Evolutionary conservation across 768 basidiomycete genomes (phyloP), one percentile per base, ranked within the genome.

Genomic region (Gymnopilus junonius): DNA sequence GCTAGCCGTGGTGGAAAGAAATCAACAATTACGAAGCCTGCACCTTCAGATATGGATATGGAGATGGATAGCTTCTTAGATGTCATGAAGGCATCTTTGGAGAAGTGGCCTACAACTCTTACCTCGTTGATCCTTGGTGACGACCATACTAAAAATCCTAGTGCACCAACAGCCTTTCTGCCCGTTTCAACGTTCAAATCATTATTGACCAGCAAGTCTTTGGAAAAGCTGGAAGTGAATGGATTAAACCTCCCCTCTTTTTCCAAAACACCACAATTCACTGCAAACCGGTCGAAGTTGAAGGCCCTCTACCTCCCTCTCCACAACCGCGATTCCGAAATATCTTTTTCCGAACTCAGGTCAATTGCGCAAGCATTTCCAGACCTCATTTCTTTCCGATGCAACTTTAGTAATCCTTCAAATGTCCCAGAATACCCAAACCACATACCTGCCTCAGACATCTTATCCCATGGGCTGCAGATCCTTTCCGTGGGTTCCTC

Each of bases 261-360:
- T 31, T 54, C 51, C 11, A 11, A 35, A 8, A 21, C n/a, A 2
- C 1, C 20, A 15, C 62, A 42, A 11, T n/a, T n/a, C n/a, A n/a
- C n/a, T n/a, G n/a, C n/a, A n/a, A n/a, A n/a, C n/a, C n/a, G n/a
- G n/a, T n/a, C n/a, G n/a, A 63, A 53, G 42, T 40, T 67, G 15
- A 43, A 63, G 43, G 27, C 11, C 20, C 59, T 67, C 23, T 58
- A 37, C 20, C 40, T 67, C n/a, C 65, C 65, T 8, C 15, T 58
- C 15, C 42, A 35, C 11, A 48, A 48, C 4, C 3, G 25, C 5
- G 12, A 21, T 14, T 23, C 23, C 8, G 43, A 12, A 6, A 48
- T 67, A 40, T 29, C 58, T 2, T 40, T 58, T 1, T 4, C 37
- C 25, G n/a, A 12, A 4, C 45, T 67, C 4, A 25, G 62, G 20